These are phyloP conservation scores for Amorphotheca resinae DNA, from an alignment of 495 filamentous ascomycete species.

Conservation along the genomic window DNA sequence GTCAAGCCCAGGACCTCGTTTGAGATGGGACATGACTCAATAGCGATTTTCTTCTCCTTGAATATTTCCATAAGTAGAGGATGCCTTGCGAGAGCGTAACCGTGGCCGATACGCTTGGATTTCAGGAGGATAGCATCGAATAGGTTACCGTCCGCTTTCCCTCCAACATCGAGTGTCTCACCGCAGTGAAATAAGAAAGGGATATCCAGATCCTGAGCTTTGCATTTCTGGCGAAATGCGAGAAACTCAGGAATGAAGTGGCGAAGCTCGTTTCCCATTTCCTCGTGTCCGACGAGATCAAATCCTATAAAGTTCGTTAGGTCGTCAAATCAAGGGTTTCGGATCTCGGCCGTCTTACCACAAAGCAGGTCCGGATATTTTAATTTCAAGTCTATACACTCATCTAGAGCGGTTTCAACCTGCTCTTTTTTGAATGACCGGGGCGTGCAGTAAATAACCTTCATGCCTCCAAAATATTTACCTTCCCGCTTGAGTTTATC, in stretches of 20 bases:
- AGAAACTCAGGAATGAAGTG: slow-evolving; percentile 67
- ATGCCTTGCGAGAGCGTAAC: slow-evolving; percentile 79
- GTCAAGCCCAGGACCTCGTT: slow-evolving; percentile 62
- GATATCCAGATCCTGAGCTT: slow-evolving; percentile 57
- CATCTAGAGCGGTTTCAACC: slow-evolving; percentile 53
- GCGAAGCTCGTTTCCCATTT: slow-evolving; percentile 49
- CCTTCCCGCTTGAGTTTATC: slow-evolving; percentile 2
- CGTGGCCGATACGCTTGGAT: slow-evolving; percentile 80
- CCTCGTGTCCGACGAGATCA: slow-evolving; percentile 82
- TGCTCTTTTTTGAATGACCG: slow-evolving; percentile 28
- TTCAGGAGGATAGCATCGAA: slow-evolving; percentile 78
- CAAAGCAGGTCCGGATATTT: slow-evolving; percentile 59
- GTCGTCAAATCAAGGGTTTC: slow-evolving; percentile 3
- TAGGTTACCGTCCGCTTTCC: slow-evolving; percentile 69
- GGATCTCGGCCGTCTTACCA: slow-evolving; percentile 22
- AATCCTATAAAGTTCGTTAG: slow-evolving; percentile 40
- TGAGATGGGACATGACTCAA: slow-evolving; percentile 85
- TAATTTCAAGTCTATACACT: slow-evolving; percentile 68
- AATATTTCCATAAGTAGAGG: slow-evolving; percentile 72
- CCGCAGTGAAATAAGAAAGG: slow-evolving; percentile 94
- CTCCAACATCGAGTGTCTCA: slow-evolving; percentile 69
- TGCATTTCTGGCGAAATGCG: slow-evolving; percentile 66
- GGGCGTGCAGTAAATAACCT: slow-evolving; percentile 21
- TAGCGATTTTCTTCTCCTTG: slow-evolving; percentile 66
- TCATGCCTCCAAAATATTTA: slow-evolving; percentile 19